phyloP scores from a whole-genome alignment of 1,139 yeast species.

The Candida sojae region DNA sequence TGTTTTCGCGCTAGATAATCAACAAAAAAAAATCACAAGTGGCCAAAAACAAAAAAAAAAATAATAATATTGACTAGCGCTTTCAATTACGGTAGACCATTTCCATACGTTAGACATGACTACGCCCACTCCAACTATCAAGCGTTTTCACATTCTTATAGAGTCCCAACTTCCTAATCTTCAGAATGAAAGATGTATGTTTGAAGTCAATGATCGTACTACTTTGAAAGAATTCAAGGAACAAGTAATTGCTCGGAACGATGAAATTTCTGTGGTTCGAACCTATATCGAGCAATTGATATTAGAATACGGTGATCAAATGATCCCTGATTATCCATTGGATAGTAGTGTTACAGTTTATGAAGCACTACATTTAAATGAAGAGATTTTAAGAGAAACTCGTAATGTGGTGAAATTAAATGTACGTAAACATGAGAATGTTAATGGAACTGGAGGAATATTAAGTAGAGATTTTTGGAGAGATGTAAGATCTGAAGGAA shows the following conservation, averaged over 20 bases:
- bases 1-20: too few species aligned
- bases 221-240: slow-evolving; percentile 25
- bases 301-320: slow-evolving; percentile 16
- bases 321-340: slow-evolving; percentile 11
- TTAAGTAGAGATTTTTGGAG: slow-evolving; percentile 29
- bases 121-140: not conserved
- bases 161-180: slow-evolving; percentile 20
- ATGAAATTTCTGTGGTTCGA: slow-evolving; percentile 25
- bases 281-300: slow-evolving; percentile 32
- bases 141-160: slow-evolving; percentile 13
- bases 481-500: slow-evolving; percentile 25
- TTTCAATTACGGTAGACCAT: too few species aligned
- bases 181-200: slow-evolving; percentile 23
- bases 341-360: slow-evolving; percentile 14
- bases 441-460: slow-evolving; percentile 25
- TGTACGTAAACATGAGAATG: slow-evolving; percentile 15
- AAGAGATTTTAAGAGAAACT: slow-evolving; percentile 11
- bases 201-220: slow-evolving; percentile 25
- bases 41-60: not conserved
- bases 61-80: not conserved
- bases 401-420: slow-evolving; percentile 14
- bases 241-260: slow-evolving; percentile 24
- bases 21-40: too few species aligned
- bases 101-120: too few species aligned
- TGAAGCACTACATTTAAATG: slow-evolving; percentile 17